Evolutionary conservation across 768 basidiomycete species (phyloP).

Genomic region (Trametes sanguinea): DNA sequence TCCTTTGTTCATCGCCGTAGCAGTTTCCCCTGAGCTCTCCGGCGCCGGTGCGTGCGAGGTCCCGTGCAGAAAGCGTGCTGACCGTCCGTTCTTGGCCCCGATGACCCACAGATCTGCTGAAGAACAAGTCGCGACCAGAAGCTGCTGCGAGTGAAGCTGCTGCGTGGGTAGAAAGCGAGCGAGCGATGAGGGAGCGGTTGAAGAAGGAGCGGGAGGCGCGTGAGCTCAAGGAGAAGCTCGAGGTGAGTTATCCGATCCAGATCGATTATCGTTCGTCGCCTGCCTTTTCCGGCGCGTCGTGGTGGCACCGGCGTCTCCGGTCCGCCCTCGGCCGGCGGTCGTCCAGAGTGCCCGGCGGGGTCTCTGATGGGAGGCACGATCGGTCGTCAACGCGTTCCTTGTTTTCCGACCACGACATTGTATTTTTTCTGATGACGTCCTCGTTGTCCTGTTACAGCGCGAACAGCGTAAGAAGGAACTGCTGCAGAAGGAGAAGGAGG

Average conservation of each 20-base stretch:
- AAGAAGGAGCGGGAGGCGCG: constrained; percentile 73
- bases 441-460: constrained; percentile 32
- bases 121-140: constrained; percentile 83
- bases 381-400: constrained; percentile 6
- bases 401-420: constrained; percentile 5
- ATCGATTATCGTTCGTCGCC: constrained; percentile 26
- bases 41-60: constrained; percentile 28
- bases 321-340: background rate
- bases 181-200: constrained; percentile 72
- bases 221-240: constrained; percentile 65
- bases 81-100: constrained; percentile 19
- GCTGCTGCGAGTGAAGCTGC: constrained; percentile 65
- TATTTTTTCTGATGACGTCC: constrained; percentile 6
- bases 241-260: constrained; percentile 48
- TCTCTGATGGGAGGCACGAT: background rate
- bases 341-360: background rate
- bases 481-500: constrained; percentile 53
- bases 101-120: constrained; percentile 60
- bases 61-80: constrained; percentile 28
- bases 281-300: constrained; percentile 15
- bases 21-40: background rate
- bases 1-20: constrained; percentile 18
- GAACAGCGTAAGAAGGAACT: constrained; percentile 48
- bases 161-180: constrained; percentile 75
- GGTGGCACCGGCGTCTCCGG: background rate